Conservation (phyloP, 768 basidiomycete species). For the Zangia roseola region DNA sequence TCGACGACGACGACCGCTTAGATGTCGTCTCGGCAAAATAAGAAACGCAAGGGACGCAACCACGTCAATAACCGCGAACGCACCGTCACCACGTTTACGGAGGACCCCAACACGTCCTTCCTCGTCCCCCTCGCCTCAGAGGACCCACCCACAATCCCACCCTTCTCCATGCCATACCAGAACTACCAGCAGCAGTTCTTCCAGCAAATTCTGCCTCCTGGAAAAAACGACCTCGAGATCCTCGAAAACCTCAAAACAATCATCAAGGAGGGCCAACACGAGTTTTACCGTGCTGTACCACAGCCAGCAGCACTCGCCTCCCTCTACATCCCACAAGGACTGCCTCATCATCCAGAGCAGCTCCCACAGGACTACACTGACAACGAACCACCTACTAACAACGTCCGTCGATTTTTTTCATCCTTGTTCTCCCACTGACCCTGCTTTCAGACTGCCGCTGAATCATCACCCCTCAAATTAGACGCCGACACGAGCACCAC, state of each 20-base stretch:
- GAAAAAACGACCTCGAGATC: conserved; percentile 67
- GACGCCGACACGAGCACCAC: conserved; percentile 21
- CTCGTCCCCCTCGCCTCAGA: conserved; percentile 52
- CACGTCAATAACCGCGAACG: conserved; percentile 58
- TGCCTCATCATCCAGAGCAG: conserved; percentile 39
- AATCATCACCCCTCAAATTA: conserved; percentile 23
- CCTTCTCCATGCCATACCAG: conserved; percentile 41
- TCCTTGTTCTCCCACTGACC: conserved; percentile 4
- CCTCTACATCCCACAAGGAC: conserved; percentile 43
- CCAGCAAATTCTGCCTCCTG: conserved; percentile 43
- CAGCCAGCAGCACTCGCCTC: conserved; percentile 62
- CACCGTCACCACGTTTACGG: conserved; percentile 66
- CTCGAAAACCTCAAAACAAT: conserved; percentile 72
- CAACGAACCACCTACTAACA: conserved; percentile 23
- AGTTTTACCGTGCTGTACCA: conserved; percentile 64
- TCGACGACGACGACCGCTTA: neutral
- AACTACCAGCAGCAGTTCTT: conserved; percentile 32
- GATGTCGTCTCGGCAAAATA: conserved; percentile 65
- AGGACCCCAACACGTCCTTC: conserved; percentile 54
- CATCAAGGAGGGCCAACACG: conserved; percentile 73
- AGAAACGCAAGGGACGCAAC: conserved; percentile 58
- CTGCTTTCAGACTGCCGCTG: conserved; percentile 24
- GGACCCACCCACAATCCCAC: conserved; percentile 43
- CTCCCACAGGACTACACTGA: conserved; percentile 22
- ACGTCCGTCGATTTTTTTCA: conserved; percentile 31